Percentiles rank a stretch among this genome's conserved stretches.
Conservation (phyloP, 441 rosid species). For the Arabidopsis lyrata region DNA sequence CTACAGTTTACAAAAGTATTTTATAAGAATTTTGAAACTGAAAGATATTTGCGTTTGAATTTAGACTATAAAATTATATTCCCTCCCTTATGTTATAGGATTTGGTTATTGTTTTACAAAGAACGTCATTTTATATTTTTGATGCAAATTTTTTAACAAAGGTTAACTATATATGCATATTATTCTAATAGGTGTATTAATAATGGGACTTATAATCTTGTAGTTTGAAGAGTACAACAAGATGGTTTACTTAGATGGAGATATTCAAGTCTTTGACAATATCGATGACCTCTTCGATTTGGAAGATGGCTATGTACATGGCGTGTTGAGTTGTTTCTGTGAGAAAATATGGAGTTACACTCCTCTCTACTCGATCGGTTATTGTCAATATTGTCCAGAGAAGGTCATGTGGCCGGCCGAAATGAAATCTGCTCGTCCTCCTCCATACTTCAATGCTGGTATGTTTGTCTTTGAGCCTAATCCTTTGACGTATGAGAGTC, state of each 20-base stretch:
- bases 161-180: not conserved
- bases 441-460: conserved; percentile 68
- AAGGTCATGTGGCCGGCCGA: conserved; percentile 51
- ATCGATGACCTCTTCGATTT: conserved; percentile 60
- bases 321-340: conserved; percentile 66
- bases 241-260: conserved; percentile 66
- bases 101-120: no score
- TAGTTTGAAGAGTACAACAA: conserved; percentile 59
- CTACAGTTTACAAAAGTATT: not conserved
- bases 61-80: not conserved
- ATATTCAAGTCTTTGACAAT: conserved; percentile 62
- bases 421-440: conserved; percentile 54
- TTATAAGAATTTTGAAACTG: not conserved
- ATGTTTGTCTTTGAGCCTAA: conserved; percentile 67
- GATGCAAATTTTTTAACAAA: not conserved
- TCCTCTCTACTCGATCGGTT: conserved; percentile 48
- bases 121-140: no score
- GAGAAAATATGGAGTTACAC: conserved; percentile 61
- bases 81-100: not conserved
- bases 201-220: not conserved
- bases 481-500: conserved; percentile 48
- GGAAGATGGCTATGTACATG: conserved; percentile 56
- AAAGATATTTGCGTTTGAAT: no score
- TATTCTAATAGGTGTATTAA: not conserved
- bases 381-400: conserved; percentile 63